A percentile compares a stretch with the other conserved stretches of the same genome.
Conservation (phyloP, 768 basidiomycete genomes). For the Calvatia gigantea region DNA sequence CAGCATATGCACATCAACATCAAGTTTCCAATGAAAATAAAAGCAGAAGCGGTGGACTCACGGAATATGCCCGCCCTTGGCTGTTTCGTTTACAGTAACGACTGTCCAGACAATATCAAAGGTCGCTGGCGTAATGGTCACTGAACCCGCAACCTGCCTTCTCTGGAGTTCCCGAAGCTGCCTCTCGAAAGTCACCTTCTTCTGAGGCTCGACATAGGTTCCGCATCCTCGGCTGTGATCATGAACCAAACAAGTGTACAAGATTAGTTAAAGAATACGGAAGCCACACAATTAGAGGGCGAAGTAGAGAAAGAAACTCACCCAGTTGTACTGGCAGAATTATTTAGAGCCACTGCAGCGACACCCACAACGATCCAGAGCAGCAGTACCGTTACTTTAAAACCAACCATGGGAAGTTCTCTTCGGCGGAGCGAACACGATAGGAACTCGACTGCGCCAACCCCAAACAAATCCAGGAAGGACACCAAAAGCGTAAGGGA, state of each 20-base stretch:
- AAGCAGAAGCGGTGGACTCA: constrained; percentile 18
- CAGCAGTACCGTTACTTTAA: neutral
- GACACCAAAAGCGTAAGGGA: neutral
- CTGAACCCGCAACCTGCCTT: neutral
- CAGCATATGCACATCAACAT: constrained; percentile 4
- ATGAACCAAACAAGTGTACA: neutral
- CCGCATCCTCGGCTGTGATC: constrained; percentile 16
- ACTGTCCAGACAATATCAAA: constrained; percentile 32
- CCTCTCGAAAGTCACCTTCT: neutral
- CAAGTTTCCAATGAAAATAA: neutral
- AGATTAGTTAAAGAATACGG: neutral
- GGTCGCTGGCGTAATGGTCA: neutral
- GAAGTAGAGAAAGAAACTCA: neutral
- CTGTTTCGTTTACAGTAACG: constrained; percentile 26
- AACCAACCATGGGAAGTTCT: neutral
- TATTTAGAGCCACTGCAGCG: neutral
- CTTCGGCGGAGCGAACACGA: neutral
- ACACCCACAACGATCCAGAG: neutral
- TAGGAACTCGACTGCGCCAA: neutral
- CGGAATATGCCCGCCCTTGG: constrained; percentile 36
- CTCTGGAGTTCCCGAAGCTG: neutral
- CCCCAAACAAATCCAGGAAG: neutral
- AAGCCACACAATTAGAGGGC: neutral
- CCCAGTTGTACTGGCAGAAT: neutral
- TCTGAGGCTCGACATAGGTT: constrained; percentile 19